Conservation (phyloP, 768 basidiomycete genomes). For the Leccinum subtestaceum region DNA sequence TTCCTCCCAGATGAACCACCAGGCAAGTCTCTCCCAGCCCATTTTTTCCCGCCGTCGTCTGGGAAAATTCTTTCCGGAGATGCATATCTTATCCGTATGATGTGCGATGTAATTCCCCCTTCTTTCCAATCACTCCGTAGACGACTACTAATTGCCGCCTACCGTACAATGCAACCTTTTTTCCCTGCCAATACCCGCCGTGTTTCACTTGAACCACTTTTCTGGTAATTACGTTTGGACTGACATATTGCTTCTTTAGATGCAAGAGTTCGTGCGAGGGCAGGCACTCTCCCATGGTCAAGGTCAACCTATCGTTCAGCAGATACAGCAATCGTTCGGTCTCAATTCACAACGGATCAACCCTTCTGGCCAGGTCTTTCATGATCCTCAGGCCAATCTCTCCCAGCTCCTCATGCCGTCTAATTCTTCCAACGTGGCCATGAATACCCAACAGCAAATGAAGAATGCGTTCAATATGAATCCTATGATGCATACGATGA, state of each 20-base stretch:
- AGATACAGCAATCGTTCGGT: slow-evolving; percentile 45
- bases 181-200: slow-evolving; percentile 4
- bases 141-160: slow-evolving; percentile 14
- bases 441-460: slow-evolving; percentile 36
- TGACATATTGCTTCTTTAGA: slow-evolving; percentile 34
- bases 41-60: slow-evolving; percentile 15
- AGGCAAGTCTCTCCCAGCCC: slow-evolving; percentile 40
- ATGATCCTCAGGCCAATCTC: slow-evolving; percentile 34
- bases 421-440: slow-evolving; percentile 40
- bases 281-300: slow-evolving; percentile 42
- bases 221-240: slow-evolving; percentile 16
- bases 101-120: slow-evolving; percentile 19
- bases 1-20: slow-evolving; percentile 39
- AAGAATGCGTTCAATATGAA: slow-evolving; percentile 31
- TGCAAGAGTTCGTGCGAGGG: slow-evolving; percentile 44
- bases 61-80: slow-evolving; percentile 17
- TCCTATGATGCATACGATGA: slow-evolving; percentile 38
- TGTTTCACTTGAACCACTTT: slow-evolving; percentile 4
- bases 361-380: slow-evolving; percentile 34
- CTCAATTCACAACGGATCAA: slow-evolving; percentile 37
- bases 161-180: background rate
- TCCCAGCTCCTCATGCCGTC: slow-evolving; percentile 32
- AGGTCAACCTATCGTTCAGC: slow-evolving; percentile 37
- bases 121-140: slow-evolving; percentile 8
- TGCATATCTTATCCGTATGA: slow-evolving; percentile 12